Evolutionary conservation across 805 yeast species (phyloP).

Genomic region (Sungouiozyma intestinalis): DNA sequence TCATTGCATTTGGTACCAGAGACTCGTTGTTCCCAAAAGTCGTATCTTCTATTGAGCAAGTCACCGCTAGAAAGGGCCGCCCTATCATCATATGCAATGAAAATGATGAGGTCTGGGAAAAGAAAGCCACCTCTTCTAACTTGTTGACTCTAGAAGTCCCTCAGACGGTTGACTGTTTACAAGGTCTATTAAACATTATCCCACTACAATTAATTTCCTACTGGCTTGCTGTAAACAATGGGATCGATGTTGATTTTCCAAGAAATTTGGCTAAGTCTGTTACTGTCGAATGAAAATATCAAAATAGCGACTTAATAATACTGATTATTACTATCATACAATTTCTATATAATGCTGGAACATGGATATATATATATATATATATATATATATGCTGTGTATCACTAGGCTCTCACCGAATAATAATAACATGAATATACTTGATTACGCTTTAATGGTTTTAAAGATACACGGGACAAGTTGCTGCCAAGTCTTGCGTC

Average conservation of each 20-base stretch:
- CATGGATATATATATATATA: too few relatives aligned
- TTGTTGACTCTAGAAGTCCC: slow-evolving; percentile 83
- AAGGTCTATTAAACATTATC: slow-evolving; percentile 87
- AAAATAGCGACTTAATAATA: too few relatives aligned
- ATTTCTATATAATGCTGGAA: too few relatives aligned
- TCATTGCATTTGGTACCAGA: slow-evolving; percentile 90
- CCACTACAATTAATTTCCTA: slow-evolving; percentile 94
- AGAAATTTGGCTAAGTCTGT: slow-evolving; percentile 97
- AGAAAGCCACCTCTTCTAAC: slow-evolving; percentile 31
- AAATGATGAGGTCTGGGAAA: slow-evolving; percentile 52
- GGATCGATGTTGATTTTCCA: slow-evolving; percentile 97
- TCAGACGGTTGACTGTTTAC: slow-evolving; percentile 91
- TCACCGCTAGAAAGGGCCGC: slow-evolving; percentile 92
- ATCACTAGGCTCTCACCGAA: too few relatives aligned
- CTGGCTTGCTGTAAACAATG: slow-evolving; percentile 92
- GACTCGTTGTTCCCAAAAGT: slow-evolving; percentile 95
- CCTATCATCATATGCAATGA: slow-evolving; percentile 90
- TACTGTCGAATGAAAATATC: slow-evolving; percentile 81
- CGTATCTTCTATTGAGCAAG: slow-evolving; percentile 92
- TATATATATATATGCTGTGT: too few relatives aligned
- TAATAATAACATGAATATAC: too few relatives aligned
- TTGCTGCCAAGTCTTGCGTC: too few relatives aligned
- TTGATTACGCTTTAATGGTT: too few relatives aligned
- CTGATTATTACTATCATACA: too few relatives aligned
- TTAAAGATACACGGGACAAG: too few relatives aligned